Evolutionary conservation across 2,329 filamentous ascomycete genomes (phyloP), one percentile per base, ranked within the genome.

Genomic region (Tolypocladium pustulatum): DNA sequence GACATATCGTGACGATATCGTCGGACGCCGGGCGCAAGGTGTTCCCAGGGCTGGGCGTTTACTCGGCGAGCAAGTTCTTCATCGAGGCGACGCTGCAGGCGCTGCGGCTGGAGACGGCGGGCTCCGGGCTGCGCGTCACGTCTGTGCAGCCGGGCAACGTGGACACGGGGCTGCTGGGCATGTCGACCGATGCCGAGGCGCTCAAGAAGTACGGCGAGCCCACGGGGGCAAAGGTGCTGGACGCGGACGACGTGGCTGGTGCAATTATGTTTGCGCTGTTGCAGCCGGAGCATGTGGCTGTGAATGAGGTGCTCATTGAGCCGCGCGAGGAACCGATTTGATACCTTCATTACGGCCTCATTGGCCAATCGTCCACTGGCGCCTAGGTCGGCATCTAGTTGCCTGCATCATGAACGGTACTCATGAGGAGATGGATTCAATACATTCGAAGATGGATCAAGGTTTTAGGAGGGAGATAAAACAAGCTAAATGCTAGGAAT

Each of bases 1-100:
- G 88, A 4, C 89, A 92, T 72, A 82, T 93, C 62, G 87, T 93
- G 5, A 87, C 88, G 65, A 91, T 93, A 65, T 91, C 89, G 0
- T 92, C 89, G 0, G 89, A 92, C 63, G 89, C 89, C 1, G 89
- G 89, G 0, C 84, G 89, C 58, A 91, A 91, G 71, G 87, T 91
- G 9, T 92, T 92, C 75, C 88, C 89, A 0, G 89, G 89, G 0
- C 75, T 92, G 15, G 89, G 89, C 57, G 89, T 93, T 40, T 93
- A 93, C 78, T 90, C 87, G 0, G 89, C 87, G 32, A 88, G 83
- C 72, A 93, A 93, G 70, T 91, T 92, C 80, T 93, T 93, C 68
- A 88, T 93, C 58, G 89, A 93, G 70, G 89, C 88, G 1, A 89
- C 88, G 0, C 78, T 93, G n/a, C 89, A 92, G 71, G 79, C 79